Conservation (phyloP, 176 grass and related monocot genomes). For the Saccharum officinarum region DNA sequence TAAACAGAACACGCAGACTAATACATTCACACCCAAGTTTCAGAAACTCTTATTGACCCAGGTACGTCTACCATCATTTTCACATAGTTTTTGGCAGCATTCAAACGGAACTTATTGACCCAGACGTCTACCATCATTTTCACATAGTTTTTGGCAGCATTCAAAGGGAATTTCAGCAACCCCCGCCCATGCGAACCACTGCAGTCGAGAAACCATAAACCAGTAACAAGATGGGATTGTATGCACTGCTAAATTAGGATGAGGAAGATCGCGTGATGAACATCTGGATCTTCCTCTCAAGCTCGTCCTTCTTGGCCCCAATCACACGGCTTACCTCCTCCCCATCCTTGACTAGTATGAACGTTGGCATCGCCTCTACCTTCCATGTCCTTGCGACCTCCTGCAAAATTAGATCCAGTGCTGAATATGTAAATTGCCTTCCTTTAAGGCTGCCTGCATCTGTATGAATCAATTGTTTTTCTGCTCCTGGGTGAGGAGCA, state of each 20-base stretch:
- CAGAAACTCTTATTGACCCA: constrained; percentile 24
- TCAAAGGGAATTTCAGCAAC: neutral
- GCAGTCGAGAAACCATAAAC: constrained; percentile 3
- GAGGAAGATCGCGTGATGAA: constrained; percentile 43
- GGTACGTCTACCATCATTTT: constrained; percentile 13
- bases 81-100: constrained; percentile 5
- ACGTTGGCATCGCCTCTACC: constrained; percentile 86
- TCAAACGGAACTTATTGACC: neutral
- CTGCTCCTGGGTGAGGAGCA: neutral
- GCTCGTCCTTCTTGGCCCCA: constrained; percentile 84
- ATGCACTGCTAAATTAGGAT: constrained; percentile 16
- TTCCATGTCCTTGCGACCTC: constrained; percentile 80
- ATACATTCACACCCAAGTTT: constrained; percentile 21
- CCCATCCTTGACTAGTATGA: constrained; percentile 66
- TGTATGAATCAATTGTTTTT: neutral
- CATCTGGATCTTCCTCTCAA: constrained; percentile 71
- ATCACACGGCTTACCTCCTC: constrained; percentile 72
- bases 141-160: constrained; percentile 5
- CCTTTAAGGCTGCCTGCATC: neutral
- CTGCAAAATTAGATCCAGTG: constrained; percentile 19
- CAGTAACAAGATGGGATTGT: neutral
- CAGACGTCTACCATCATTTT: too few relatives aligned
- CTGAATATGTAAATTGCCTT: neutral
- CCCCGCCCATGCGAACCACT: neutral
- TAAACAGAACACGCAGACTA: neutral